phyloP scores from a whole-genome alignment of 164 flowering plant genomes.

The Euptelea pleiosperma region DNA sequence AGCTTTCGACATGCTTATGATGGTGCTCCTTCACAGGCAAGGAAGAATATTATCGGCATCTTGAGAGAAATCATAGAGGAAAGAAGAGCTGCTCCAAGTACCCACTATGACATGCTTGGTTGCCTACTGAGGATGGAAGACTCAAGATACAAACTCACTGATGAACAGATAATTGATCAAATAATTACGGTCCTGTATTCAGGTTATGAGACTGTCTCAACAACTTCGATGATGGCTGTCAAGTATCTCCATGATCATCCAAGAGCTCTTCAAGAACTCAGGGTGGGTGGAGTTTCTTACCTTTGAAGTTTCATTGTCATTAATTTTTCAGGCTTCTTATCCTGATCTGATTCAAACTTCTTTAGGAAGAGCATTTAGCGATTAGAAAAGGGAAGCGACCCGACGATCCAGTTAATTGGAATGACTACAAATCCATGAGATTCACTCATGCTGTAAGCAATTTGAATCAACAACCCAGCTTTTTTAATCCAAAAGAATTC shows the following conservation, averaged over 20 bases:
- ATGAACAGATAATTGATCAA: slow-evolving; percentile 62
- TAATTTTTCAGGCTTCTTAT: neutral
- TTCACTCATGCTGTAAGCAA: slow-evolving; percentile 50
- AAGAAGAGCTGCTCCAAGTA: slow-evolving; percentile 42
- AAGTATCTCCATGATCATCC: slow-evolving; percentile 78
- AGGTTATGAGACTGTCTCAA: slow-evolving; percentile 73
- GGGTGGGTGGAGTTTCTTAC: slow-evolving; percentile 35
- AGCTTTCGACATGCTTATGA: neutral
- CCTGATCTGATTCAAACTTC: neutral
- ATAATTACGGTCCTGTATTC: slow-evolving; percentile 61
- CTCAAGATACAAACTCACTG: slow-evolving; percentile 36
- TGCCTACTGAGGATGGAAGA: slow-evolving; percentile 41
- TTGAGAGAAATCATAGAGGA: slow-evolving; percentile 39
- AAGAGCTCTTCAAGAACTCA: slow-evolving; percentile 50
- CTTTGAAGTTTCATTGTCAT: neutral
- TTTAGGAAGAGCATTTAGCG: slow-evolving; percentile 45
- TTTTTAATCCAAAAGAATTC: neutral
- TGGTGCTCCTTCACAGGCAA: slow-evolving; percentile 37
- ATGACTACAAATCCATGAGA: slow-evolving; percentile 47
- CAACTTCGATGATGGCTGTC: slow-evolving; percentile 72
- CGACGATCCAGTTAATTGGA: slow-evolving; percentile 39
- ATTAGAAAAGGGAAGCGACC: slow-evolving; percentile 35
- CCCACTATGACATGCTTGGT: slow-evolving; percentile 52
- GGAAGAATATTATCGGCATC: slow-evolving; percentile 38
- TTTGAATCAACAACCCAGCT: neutral